These are phyloP conservation scores for Cucumis melo DNA, from an alignment of 306 rosid species.

Conservation along the genomic window DNA sequence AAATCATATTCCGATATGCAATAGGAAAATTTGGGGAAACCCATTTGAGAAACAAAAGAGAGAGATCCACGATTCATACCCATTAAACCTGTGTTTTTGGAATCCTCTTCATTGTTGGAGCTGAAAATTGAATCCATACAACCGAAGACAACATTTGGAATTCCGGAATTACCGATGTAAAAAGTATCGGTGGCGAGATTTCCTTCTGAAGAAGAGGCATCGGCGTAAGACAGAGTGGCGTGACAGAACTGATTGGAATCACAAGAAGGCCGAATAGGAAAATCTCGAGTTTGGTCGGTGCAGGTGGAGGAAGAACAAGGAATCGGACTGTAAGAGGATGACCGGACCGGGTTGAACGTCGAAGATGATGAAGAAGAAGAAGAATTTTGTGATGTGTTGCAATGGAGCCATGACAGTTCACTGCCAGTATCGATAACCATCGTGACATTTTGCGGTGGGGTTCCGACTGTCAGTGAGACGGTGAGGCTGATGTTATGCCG, in stretches of 20 bases:
- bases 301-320: slow-evolving; percentile 59
- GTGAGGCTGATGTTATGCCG: slow-evolving; percentile 66
- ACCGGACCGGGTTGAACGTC: slow-evolving; percentile 31
- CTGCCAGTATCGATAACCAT: slow-evolving; percentile 84
- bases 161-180: slow-evolving; percentile 28
- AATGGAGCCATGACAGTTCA: slow-evolving; percentile 81
- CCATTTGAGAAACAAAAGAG: slow-evolving; percentile 55
- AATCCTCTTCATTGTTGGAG: slow-evolving; percentile 30
- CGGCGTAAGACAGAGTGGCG: slow-evolving; percentile 75
- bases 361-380: not conserved
- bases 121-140: slow-evolving; percentile 54
- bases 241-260: slow-evolving; percentile 73
- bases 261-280: slow-evolving; percentile 76
- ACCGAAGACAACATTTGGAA: slow-evolving; percentile 45
- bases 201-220: slow-evolving; percentile 70
- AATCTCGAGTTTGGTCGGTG: slow-evolving; percentile 49
- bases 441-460: slow-evolving; percentile 77
- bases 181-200: slow-evolving; percentile 59
- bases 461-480: slow-evolving; percentile 51
- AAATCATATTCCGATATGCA: slow-evolving; percentile 64
- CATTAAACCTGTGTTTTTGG: slow-evolving; percentile 61
- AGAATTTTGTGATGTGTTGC: slow-evolving; percentile 24
- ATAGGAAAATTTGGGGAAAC: slow-evolving; percentile 60
- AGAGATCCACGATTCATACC: slow-evolving; percentile 84
- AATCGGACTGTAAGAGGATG: slow-evolving; percentile 42